Evolutionary conservation across 2,329 filamentous ascomycete species (phyloP).

Genomic region (Ophiocordyceps robertsii): DNA sequence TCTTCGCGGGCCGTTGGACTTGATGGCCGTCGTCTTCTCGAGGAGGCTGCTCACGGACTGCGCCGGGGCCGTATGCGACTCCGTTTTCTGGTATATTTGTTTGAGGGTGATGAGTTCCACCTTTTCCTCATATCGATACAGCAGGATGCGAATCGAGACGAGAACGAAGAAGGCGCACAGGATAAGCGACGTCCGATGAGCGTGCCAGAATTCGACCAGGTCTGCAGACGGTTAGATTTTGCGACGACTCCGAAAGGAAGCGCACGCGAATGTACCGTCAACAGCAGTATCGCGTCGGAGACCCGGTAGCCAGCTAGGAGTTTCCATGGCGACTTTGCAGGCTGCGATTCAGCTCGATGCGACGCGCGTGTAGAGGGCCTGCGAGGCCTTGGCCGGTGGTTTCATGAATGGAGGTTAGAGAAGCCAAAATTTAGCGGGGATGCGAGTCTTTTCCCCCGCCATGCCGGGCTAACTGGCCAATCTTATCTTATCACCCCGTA

Average conservation of each 20-base stretch:
- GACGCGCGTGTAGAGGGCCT: too few species aligned
- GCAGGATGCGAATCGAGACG: constrained; percentile 25
- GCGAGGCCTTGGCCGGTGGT: too few species aligned
- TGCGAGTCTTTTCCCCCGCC: too few species aligned
- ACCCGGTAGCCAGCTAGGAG: neutral
- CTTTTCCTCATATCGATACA: constrained; percentile 22
- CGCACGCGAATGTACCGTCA: neutral
- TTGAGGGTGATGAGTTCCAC: constrained; percentile 23
- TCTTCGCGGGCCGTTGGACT: constrained; percentile 30
- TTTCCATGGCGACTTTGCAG: too few species aligned
- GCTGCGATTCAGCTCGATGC: too few species aligned
- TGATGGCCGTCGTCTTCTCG: constrained; percentile 14
- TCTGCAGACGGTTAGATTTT: constrained; percentile 11
- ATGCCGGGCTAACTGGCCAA: too few species aligned
- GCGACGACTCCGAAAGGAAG: neutral
- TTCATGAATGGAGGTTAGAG: too few species aligned
- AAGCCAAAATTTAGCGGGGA: too few species aligned
- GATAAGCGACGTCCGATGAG: constrained; percentile 30
- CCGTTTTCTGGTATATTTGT: constrained; percentile 15
- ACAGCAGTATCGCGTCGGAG: neutral
- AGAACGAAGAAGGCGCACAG: constrained; percentile 24
- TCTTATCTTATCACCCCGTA: neutral
- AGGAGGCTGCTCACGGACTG: constrained; percentile 3
- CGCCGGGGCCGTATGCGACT: constrained; percentile 2
- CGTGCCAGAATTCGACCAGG: constrained; percentile 30